Evolutionary conservation across 805 yeast genomes (phyloP).

Genomic region (Saturnispora sekii): DNA sequence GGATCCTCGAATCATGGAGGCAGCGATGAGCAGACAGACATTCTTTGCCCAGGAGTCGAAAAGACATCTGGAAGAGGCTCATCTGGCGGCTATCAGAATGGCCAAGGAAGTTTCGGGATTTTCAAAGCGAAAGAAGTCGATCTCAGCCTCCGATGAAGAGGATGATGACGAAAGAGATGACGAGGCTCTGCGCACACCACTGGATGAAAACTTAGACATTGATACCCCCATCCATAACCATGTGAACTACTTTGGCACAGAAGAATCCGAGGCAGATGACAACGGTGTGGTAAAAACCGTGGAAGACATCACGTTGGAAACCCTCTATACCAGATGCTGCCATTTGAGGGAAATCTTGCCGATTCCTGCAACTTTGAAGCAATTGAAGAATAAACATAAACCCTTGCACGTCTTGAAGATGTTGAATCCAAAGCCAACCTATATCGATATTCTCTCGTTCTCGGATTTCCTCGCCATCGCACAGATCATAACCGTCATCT

Average conservation of each 20-base stretch:
- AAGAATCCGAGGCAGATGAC: slow-evolving; percentile 2
- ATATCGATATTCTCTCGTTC: slow-evolving; percentile 47
- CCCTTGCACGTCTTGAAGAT: slow-evolving; percentile 47
- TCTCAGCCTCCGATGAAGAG: slow-evolving; percentile 16
- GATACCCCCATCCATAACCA: slow-evolving; percentile 59
- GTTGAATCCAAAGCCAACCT: slow-evolving; percentile 49
- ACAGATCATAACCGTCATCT: slow-evolving; percentile 44
- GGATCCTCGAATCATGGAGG: slow-evolving; percentile 38
- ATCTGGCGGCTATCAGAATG: slow-evolving; percentile 56
- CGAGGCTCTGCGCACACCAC: slow-evolving; percentile 1
- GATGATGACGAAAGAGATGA: slow-evolving; percentile 21
- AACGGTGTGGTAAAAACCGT: slow-evolving; percentile 21
- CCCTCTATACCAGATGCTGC: slow-evolving; percentile 41
- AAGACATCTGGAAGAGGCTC: slow-evolving; percentile 71
- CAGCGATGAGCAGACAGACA: slow-evolving; percentile 52
- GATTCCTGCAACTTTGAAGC: slow-evolving; percentile 43
- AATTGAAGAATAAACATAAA: slow-evolving; percentile 38
- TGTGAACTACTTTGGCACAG: slow-evolving; percentile 25
- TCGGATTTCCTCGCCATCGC: slow-evolving; percentile 49
- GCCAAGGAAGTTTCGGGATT: slow-evolving; percentile 54
- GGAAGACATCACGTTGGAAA: slow-evolving; percentile 33
- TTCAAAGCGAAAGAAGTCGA: slow-evolving; percentile 23
- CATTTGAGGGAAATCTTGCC: slow-evolving; percentile 41
- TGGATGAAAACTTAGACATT: slow-evolving; percentile 33
- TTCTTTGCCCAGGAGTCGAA: slow-evolving; percentile 49